Base-by-base conservation (phyloP, 495 filamentous ascomycete species). In the Cairneyella variabilis region DNA sequence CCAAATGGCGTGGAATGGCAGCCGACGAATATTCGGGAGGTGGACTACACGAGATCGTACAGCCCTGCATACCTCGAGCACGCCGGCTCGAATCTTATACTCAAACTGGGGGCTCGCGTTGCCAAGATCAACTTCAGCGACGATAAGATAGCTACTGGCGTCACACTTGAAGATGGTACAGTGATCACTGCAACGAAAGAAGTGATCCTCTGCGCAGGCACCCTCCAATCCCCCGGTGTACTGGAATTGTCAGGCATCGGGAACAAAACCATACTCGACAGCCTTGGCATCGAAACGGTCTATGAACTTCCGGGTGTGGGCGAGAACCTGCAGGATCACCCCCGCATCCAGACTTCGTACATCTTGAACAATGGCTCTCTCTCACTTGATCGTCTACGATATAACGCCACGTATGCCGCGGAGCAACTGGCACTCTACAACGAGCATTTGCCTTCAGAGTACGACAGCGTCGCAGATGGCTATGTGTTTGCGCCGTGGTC, bases 271-370 rank as follows among this genome's bases (percentile, higher is more conserved):
- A 55, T 72, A n/a, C 64, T 76, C 2, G 53, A 60, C 47, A 69
- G 69, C 16, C 75, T 67, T 28, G 77, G 78, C 20, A 73, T 84
- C 45, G 59, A 73, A 64, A 75, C 73, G n/a, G 48, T 78, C 7
- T 70, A 83, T 28, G 73, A 83, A 53, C 71, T 81, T 18, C 79
- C 79, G 0, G 78, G 79, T 36, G 78, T 84, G 41, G 80, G 80
- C 54, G 70, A 76, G 21, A 83, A 84, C 73, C 81, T 83, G 70
- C 80, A 83, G 56, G 80, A 84, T 61, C 81, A 84, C n/a, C n/a
- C n/a, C 62, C 38, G 69, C 30, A 50, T 71, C 14, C 30, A 51
- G 23, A 63, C 40, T 23, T 56, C 56, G 12, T 71, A 61, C 48
- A 40, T 48, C 18, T 54, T 70, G 28, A 53, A 59, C 20, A 34